A percentile compares a stretch with the other conserved stretches of the same genome.
Evolutionary conservation across 257 asterid genomes (phyloP).

Genomic region (Anisodus tanguticus): DNA sequence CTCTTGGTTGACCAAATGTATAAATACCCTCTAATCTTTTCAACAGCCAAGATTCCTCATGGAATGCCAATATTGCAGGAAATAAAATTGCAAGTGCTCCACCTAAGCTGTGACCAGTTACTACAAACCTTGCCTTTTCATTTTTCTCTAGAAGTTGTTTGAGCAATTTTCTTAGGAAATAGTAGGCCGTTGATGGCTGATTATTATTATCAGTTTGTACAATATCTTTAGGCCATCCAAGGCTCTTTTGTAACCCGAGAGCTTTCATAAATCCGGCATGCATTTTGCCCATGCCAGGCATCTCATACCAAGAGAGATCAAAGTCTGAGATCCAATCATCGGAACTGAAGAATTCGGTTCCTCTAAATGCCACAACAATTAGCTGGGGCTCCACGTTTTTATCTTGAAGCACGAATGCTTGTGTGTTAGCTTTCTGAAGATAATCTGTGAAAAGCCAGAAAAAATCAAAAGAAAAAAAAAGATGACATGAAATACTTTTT

Average conservation of each 20-base stretch:
- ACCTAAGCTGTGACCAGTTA: conserved; percentile 77
- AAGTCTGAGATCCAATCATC: conserved; percentile 53
- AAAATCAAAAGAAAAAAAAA: not conserved
- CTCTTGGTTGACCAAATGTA: conserved; percentile 76
- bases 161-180: conserved; percentile 43
- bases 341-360: conserved; percentile 49
- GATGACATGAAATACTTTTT: too few relatives aligned
- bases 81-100: conserved; percentile 65
- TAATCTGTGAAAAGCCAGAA: conserved; percentile 36
- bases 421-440: conserved; percentile 41
- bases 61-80: conserved; percentile 52
- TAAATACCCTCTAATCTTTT: conserved; percentile 53
- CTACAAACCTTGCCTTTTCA: conserved; percentile 34
- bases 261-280: conserved; percentile 67
- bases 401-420: conserved; percentile 52
- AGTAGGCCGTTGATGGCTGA: conserved; percentile 36
- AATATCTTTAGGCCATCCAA: conserved; percentile 36
- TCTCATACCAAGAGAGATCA: conserved; percentile 52
- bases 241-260: conserved; percentile 49
- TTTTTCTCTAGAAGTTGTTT: conserved; percentile 23
- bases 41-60: conserved; percentile 41
- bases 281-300: conserved; percentile 46
- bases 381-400: conserved; percentile 32
- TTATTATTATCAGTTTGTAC: not conserved
- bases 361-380: conserved; percentile 54